Evolutionary conservation across 2,329 filamentous ascomycete genomes (phyloP).

Genomic region (Ophiostoma quercus): DNA sequence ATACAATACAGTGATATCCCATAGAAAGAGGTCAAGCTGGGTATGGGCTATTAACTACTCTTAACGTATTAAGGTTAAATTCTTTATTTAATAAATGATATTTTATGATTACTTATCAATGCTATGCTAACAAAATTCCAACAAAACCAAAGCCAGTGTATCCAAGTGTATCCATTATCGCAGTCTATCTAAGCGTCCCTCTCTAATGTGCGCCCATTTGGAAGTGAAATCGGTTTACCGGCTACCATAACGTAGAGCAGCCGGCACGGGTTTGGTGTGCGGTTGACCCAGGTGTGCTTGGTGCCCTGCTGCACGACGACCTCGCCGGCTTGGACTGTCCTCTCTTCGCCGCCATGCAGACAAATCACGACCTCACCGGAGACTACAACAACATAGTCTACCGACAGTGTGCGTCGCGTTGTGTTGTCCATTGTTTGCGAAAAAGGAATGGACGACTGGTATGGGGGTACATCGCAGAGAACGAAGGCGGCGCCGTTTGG

Average conservation of each 20-base stretch:
- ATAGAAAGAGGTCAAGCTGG: no score
- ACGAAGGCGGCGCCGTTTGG: not conserved
- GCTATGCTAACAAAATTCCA: not conserved
- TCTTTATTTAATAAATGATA: slow-evolving; percentile 18
- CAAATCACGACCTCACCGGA: not conserved
- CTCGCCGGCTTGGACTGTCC: slow-evolving; percentile 36
- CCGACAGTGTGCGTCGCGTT: not conserved
- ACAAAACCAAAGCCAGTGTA: not conserved
- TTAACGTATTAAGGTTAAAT: no score
- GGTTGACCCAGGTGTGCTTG: slow-evolving; percentile 44
- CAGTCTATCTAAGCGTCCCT: not conserved
- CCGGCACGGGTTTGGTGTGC: slow-evolving; percentile 35
- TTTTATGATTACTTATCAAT: not conserved
- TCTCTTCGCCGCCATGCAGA: slow-evolving; percentile 35
- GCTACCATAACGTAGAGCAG: slow-evolving; percentile 37
- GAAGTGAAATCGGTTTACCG: not conserved
- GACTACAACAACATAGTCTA: not conserved
- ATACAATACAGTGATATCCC: slow-evolving; percentile 13
- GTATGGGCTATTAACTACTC: no score
- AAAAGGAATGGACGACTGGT: not conserved
- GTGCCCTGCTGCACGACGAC: slow-evolving; percentile 40
- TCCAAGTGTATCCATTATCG: not conserved
- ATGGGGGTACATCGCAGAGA: not conserved
- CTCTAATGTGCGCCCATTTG: not conserved
- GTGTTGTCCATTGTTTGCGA: not conserved